phyloP scores from a whole-genome alignment of 1,139 yeast genomes.

The Zygoascus sp. region DNA sequence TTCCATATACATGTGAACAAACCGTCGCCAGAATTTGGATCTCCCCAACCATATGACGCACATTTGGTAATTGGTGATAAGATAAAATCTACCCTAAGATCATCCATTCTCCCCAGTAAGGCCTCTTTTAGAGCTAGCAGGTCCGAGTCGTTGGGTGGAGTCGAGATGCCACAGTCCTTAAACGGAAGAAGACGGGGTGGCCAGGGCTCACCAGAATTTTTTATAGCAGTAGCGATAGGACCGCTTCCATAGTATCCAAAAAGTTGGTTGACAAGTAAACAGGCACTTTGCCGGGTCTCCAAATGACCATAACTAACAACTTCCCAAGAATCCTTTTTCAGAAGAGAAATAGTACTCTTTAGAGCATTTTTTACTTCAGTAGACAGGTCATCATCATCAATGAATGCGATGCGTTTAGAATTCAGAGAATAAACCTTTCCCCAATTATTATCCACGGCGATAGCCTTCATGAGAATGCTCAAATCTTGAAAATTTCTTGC shows the following conservation, averaged over 20 bases:
- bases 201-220: conserved; percentile 11
- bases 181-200: conserved; percentile 10
- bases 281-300: not conserved
- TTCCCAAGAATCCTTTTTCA: conserved; percentile 4
- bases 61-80: conserved; percentile 10
- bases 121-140: not conserved
- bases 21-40: conserved; percentile 11
- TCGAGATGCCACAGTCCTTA: not conserved
- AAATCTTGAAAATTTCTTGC: conserved; percentile 10
- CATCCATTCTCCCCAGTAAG: not conserved
- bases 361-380: not conserved
- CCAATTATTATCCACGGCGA: not conserved
- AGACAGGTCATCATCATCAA: conserved; percentile 1
- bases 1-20: conserved; percentile 13
- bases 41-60: conserved; percentile 10
- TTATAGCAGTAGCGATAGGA: conserved; percentile 10
- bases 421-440: not conserved
- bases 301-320: not conserved
- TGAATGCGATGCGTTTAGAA: conserved; percentile 1
- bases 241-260: conserved; percentile 2
- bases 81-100: conserved; percentile 7
- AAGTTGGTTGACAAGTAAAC: not conserved
- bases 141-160: not conserved
- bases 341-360: not conserved
- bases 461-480: not conserved